Percentiles rank a stretch among this genome's conserved stretches.
Evolutionary conservation across 768 basidiomycete genomes (phyloP).

Genomic region (Hypholoma fasciculare): DNA sequence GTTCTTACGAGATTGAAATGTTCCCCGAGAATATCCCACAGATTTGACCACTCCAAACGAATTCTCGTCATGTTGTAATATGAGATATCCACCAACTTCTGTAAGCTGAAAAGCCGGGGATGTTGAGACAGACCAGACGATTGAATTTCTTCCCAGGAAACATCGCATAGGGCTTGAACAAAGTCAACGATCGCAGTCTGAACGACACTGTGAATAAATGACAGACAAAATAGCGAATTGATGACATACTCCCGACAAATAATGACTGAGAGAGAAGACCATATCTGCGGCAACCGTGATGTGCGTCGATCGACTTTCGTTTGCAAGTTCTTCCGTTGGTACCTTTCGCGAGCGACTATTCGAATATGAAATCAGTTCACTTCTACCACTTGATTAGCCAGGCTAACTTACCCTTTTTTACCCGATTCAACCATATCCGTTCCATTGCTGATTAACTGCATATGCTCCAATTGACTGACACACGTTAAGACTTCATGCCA

Average conservation of each 20-base stretch:
- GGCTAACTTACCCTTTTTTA: conserved; percentile 69
- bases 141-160: conserved; percentile 99
- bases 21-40: conserved; percentile 97
- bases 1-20: conserved; percentile 91
- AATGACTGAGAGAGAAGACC: conserved; percentile 97
- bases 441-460: conserved; percentile 95
- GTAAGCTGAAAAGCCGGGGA: conserved; percentile 93
- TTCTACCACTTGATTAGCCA: neutral
- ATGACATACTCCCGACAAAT: conserved; percentile 85
- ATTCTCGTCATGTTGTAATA: conserved; percentile 99
- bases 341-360: conserved; percentile 55
- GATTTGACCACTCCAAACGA: conserved; percentile 95
- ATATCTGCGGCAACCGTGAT: conserved; percentile 99
- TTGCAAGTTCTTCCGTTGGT: conserved; percentile 91
- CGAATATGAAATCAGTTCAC: conserved; percentile 2
- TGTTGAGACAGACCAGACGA: conserved; percentile 93
- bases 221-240: neutral
- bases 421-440: conserved; percentile 80
- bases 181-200: conserved; percentile 98
- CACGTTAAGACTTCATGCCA: conserved; percentile 97
- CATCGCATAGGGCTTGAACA: conserved; percentile 91
- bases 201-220: conserved; percentile 6
- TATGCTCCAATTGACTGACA: conserved; percentile 97
- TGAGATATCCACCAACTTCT: conserved; percentile 98
- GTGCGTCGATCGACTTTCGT: conserved; percentile 95